phyloP scores from a whole-genome alignment of 2,329 filamentous ascomycete genomes.

The Orbilia ellipsospora region DNA sequence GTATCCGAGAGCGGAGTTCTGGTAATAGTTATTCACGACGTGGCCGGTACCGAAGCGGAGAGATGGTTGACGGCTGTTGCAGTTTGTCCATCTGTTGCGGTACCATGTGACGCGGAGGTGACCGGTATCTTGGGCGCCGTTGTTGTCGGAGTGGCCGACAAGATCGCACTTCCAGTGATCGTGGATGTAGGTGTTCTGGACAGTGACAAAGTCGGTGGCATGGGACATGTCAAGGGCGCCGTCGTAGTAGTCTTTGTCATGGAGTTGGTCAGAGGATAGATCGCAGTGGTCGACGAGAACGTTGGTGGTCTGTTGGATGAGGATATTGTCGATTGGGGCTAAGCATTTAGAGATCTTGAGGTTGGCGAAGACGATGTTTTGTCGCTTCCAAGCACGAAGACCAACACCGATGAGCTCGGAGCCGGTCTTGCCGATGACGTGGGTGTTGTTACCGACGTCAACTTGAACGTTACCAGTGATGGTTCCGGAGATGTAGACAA shows the following conservation, averaged over 20 bases:
- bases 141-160: slow-evolving; percentile 46
- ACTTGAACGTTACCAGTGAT: slow-evolving; percentile 65
- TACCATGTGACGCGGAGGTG: slow-evolving; percentile 73
- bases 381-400: slow-evolving; percentile 67
- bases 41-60: slow-evolving; percentile 75
- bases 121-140: slow-evolving; percentile 62
- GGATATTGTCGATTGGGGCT: slow-evolving; percentile 70
- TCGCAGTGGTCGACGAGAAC: slow-evolving; percentile 77
- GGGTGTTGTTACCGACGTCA: slow-evolving; percentile 66
- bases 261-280: slow-evolving; percentile 69
- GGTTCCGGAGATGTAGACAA: slow-evolving; percentile 65
- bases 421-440: slow-evolving; percentile 64
- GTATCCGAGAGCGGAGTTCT: slow-evolving; percentile 66
- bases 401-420: slow-evolving; percentile 65
- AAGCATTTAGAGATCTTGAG: slow-evolving; percentile 70
- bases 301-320: slow-evolving; percentile 69
- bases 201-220: slow-evolving; percentile 71
- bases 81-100: slow-evolving; percentile 72
- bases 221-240: slow-evolving; percentile 73
- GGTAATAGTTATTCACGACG: slow-evolving; percentile 69
- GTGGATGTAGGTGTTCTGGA: slow-evolving; percentile 61
- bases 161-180: slow-evolving; percentile 48
- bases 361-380: slow-evolving; percentile 74
- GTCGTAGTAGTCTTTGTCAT: slow-evolving; percentile 77
- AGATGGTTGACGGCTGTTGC: slow-evolving; percentile 72